Evolutionary conservation across 75 land plant genomes (phyloP), one percentile per base, ranked within the genome.

Genomic region (Picea glauca): DNA sequence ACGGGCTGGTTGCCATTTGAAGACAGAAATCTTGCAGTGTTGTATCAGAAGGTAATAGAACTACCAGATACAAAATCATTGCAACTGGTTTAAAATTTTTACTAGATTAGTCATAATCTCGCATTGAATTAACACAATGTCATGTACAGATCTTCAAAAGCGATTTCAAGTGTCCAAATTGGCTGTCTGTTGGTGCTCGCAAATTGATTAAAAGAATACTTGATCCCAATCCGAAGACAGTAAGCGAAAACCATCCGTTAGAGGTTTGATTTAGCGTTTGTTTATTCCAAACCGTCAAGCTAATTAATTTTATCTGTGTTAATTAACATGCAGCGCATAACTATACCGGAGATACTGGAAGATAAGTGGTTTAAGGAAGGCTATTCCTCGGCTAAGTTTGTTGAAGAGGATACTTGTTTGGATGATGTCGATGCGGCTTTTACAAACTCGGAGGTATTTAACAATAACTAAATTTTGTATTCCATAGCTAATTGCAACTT

Each of bases 1-100:
- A 85, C 90, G 0, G 96, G 94, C 0, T 83, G 65, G 76, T 88
- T 93, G 18, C 96, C 96, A 26, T 93, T 93, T 78, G 96, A 91
- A 54, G 96, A 93, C 58, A 77, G 83, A 75, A 93, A 93, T 78
- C 77, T 91, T 26, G 89, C 78, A 12, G 86, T 88, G 20, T 87
- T 93, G 13, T 93, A 93, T 82, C 90, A 90, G 79, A 93, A 91
- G 90, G 95, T 93, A 79, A 72, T 31, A 61, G 26, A n/a, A 63
- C 21, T 18, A 63, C 21, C 56, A 9, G 56, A 50, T 50, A 50
- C 56, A 50, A 50, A 9, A 50, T 20, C 50, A 46, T 0, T 5
- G 8, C 50, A 46, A 46, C 9, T 7, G 9, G 50, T 5, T 6
- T 8, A 46, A 46, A 7, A 5, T 50, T 50, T 50, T 50, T 50